Conservation (phyloP, 371 early-diverging fungal genomes). For the Cokeromyces recurvatus region DNA sequence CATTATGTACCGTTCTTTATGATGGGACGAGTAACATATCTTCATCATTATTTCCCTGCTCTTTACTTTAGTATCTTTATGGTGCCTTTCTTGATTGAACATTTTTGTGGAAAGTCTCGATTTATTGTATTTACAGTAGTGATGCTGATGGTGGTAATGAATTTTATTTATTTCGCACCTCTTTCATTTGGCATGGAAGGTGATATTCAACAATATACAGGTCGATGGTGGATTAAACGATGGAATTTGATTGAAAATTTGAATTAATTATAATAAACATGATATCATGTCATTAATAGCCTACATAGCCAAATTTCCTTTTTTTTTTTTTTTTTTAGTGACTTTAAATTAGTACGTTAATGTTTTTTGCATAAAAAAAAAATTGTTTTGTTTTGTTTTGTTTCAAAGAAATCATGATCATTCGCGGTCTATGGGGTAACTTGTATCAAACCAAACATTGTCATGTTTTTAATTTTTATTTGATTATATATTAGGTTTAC, state of each 20-base stretch:
- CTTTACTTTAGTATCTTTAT: constrained; percentile 91
- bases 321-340: too few relatives aligned
- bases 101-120: constrained; percentile 37
- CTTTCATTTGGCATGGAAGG: constrained; percentile 83
- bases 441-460: too few relatives aligned
- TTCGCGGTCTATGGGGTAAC: too few relatives aligned
- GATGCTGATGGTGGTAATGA: constrained; percentile 36
- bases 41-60: constrained; percentile 99
- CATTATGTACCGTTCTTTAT: constrained; percentile 97
- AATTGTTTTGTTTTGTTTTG: too few relatives aligned
- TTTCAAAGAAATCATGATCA: too few relatives aligned
- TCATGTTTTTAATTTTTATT: too few relatives aligned
- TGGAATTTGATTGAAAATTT: constrained; percentile 45
- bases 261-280: too few relatives aligned
- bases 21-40: constrained; percentile 97
- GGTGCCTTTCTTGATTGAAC: constrained; percentile 73
- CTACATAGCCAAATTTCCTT: too few relatives aligned
- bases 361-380: too few relatives aligned
- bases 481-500: too few relatives aligned
- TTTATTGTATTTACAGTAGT: constrained; percentile 38
- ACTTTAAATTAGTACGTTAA: too few relatives aligned
- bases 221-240: constrained; percentile 45
- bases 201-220: constrained; percentile 53
- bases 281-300: too few relatives aligned
- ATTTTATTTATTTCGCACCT: constrained; percentile 77